Evolutionary conservation across 2,329 filamentous ascomycete species (phyloP), one percentile per base, ranked within the genome.

Genomic region (Beauveria rudraprayagi): DNA sequence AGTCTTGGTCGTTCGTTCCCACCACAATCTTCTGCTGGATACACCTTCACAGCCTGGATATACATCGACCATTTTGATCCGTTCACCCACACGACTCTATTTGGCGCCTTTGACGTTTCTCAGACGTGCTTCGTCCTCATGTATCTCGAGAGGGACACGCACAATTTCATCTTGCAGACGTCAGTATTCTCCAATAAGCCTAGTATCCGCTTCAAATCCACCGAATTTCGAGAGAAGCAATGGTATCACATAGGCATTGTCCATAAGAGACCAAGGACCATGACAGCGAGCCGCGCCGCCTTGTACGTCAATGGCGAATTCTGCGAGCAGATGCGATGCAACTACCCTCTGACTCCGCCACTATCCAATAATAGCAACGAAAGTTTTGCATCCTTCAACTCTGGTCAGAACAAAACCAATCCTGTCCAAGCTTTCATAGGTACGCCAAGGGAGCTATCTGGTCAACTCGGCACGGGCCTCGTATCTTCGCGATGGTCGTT

Each of bases 191-290:
- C 92, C 9, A 81, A 86, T 57, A 85, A 89, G 62, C 93, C 94
- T 3, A 97, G 93, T 73, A 90, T 99, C 52, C 86, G 94, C 61
- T 99, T 99, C 80, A 96, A 94, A 72, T 89, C 89, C 2, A 84
- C 87, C 11, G 78, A 81, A 0, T 97, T 99, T 69, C 79, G 86
- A 67, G 82, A 89, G 64, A 83, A 86, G 60, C 82, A 79, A 67
- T 99, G 94, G 94, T 99, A 99, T 73, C 94, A 99, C 73, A 84
- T 99, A 67, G 91, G 88, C 48, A 77, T 99, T 63, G 90, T 94
- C 26, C 94, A 99, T 73, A 86, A 89, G 55, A 84, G 88, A 41
- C 86, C 88, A 9, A 91, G 88, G 72, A 85, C 90, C 1, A 86
- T 90, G 71, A 83, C 83, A 10, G 83, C 88, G 3, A 90, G 90